These are phyloP conservation scores for Rhizopogon roseolus DNA, from an alignment of 768 basidiomycete species.

Conservation along the genomic window DNA sequence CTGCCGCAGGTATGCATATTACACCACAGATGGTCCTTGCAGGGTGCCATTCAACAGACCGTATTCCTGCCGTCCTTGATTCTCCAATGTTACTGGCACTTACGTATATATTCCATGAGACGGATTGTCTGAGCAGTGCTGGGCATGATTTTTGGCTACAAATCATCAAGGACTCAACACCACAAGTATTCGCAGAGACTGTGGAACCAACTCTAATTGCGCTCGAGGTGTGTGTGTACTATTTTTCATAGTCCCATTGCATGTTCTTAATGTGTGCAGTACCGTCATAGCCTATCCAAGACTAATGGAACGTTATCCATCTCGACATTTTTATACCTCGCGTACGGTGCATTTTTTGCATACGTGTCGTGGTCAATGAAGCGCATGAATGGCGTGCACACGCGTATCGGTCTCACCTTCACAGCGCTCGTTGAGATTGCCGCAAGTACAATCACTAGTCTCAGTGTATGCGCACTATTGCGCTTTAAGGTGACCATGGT, in stretches of 20 bases:
- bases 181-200: constrained; percentile 33
- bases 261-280: constrained; percentile 32
- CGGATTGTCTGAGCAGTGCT: constrained; percentile 56
- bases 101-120: constrained; percentile 80
- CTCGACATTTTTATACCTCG: constrained; percentile 67
- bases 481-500: constrained; percentile 89
- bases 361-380: constrained; percentile 76
- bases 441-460: constrained; percentile 89
- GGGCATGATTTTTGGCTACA: constrained; percentile 66
- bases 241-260: constrained; percentile 8
- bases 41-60: constrained; percentile 55
- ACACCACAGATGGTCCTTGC: constrained; percentile 76
- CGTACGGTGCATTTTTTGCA: constrained; percentile 70
- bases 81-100: constrained; percentile 69
- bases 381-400: constrained; percentile 82
- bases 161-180: constrained; percentile 40
- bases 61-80: constrained; percentile 47
- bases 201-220: constrained; percentile 42
- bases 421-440: constrained; percentile 90
- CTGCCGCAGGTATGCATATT: constrained; percentile 55
- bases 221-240: constrained; percentile 33
- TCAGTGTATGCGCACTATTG: constrained; percentile 87
- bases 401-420: constrained; percentile 84
- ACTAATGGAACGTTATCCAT: constrained; percentile 51
- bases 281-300: constrained; percentile 44